phyloP scores from a whole-genome alignment of 345 rosid species.

The Eucalyptus guilfoylei region DNA sequence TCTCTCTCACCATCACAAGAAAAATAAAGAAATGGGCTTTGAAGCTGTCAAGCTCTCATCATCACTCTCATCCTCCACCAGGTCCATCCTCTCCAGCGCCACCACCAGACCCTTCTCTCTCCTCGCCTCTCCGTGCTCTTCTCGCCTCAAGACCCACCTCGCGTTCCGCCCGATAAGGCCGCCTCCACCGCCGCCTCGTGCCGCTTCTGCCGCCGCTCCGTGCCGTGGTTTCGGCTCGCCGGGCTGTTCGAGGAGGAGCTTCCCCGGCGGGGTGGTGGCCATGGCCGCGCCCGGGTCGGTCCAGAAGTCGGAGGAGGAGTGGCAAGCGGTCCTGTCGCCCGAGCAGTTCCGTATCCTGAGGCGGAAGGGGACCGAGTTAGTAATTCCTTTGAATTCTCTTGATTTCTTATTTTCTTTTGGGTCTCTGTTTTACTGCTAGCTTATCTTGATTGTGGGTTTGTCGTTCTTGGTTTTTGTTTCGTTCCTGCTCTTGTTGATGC shows the following conservation, averaged over 20 bases:
- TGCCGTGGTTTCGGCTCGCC: not conserved
- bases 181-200: not conserved
- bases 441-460: not conserved
- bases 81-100: constrained; percentile 1
- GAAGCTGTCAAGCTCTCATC: constrained; percentile 20
- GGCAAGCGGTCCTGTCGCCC: constrained; percentile 81
- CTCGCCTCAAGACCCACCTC: not conserved
- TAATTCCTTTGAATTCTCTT: not conserved
- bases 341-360: constrained; percentile 78
- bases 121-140: not conserved
- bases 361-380: constrained; percentile 84
- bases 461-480: not conserved
- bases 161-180: not conserved
- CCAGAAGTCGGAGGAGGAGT: constrained; percentile 79
- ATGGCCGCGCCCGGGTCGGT: constrained; percentile 53
- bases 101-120: not conserved
- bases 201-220: constrained; percentile 5
- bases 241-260: constrained; percentile 8
- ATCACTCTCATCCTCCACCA: constrained; percentile 8
- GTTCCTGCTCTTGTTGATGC: not conserved
- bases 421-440: not conserved
- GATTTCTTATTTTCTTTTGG: no score
- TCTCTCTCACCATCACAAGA: not conserved
- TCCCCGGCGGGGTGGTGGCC: constrained; percentile 34
- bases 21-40: constrained; percentile 18